Evolutionary conservation across 2,329 filamentous ascomycete species (phyloP), one percentile per base, ranked within the genome.

Genomic region (Colletotrichum orbiculare): DNA sequence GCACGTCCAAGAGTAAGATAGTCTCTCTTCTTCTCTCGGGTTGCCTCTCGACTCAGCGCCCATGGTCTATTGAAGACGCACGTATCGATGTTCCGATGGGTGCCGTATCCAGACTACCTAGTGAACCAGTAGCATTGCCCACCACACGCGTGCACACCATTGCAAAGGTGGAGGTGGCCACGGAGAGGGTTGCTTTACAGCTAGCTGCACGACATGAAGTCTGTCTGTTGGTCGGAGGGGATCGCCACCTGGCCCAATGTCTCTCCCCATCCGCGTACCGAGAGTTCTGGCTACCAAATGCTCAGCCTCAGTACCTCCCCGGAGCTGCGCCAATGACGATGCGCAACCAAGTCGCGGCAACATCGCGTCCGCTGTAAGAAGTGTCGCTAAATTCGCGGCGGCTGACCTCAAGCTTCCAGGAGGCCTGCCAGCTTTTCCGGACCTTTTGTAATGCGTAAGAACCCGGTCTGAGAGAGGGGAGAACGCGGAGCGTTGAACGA

Each of bases 271-370:
- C 37, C 12, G 25, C 35, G 47, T 53, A 43, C 58, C 63, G 53
- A 66, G 53, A 63, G 63, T 66, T 66, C 25, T 63, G 43, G 59
- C 33, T 46, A 38, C 25, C 38, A 53, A 59, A 42, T 66, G 52
- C 63, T 66, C 63, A 66, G 63, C 63, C 63, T 57, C 63, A 48
- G 34, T 63, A 25, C 63, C 63, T 57, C 63, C 52, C 38, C 57
- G 35, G 41, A 48, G 47, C 41, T 42, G 38, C 47, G 48, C 48
- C 47, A 47, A 39, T 50, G 46, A 43, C 47, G 53, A 48, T 38
- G 47, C 38, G 55, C 39, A 12, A 46, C 25, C 56, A 15, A 34
- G 15, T 45, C 50, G 55, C 37, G 17, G 46, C 9, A 37, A 35
- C 38, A 39, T 42, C 10, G 7, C 10, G 5, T 8, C 25, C 46